A percentile compares a stretch with the other conserved stretches of the same genome.
Conservation (phyloP, 768 basidiomycete genomes). For the Agaricus sinodeliciosus region DNA sequence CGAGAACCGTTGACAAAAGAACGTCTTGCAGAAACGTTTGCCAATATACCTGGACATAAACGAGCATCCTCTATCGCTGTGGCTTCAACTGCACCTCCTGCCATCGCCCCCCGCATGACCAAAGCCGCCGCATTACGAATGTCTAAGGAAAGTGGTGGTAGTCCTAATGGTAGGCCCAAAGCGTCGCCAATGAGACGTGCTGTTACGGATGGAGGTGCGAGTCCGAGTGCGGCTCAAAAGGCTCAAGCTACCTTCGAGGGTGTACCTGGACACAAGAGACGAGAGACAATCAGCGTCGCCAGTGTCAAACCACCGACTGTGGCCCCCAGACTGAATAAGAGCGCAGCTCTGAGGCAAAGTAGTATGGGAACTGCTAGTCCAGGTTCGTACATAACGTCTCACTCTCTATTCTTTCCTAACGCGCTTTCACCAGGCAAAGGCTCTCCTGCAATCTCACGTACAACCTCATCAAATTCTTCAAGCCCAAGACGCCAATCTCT, state of each 20-base stretch:
- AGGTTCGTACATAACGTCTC: slow-evolving; percentile 36
- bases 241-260: slow-evolving; percentile 60
- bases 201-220: slow-evolving; percentile 19
- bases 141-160: slow-evolving; percentile 37
- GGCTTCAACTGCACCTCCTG: slow-evolving; percentile 68
- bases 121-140: slow-evolving; percentile 66
- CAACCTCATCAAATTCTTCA: slow-evolving; percentile 32
- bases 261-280: slow-evolving; percentile 79
- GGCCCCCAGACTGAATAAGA: slow-evolving; percentile 73
- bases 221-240: slow-evolving; percentile 12
- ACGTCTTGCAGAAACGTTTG: slow-evolving; percentile 56
- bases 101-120: slow-evolving; percentile 68
- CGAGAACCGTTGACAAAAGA: slow-evolving; percentile 57
- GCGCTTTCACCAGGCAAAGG: slow-evolving; percentile 35
- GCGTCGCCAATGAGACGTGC: slow-evolving; percentile 33
- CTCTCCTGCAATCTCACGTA: slow-evolving; percentile 34
- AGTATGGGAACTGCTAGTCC: slow-evolving; percentile 46
- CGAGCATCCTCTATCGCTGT: slow-evolving; percentile 61
- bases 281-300: slow-evolving; percentile 67
- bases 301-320: slow-evolving; percentile 59
- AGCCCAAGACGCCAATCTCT: slow-evolving; percentile 16
- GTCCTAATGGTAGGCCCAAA: neutral
- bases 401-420: neutral
- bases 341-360: slow-evolving; percentile 55
- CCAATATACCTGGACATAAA: slow-evolving; percentile 79